Evolutionary conservation across 2,329 filamentous ascomycete species (phyloP).

Genomic region (Penicillium sp.): DNA sequence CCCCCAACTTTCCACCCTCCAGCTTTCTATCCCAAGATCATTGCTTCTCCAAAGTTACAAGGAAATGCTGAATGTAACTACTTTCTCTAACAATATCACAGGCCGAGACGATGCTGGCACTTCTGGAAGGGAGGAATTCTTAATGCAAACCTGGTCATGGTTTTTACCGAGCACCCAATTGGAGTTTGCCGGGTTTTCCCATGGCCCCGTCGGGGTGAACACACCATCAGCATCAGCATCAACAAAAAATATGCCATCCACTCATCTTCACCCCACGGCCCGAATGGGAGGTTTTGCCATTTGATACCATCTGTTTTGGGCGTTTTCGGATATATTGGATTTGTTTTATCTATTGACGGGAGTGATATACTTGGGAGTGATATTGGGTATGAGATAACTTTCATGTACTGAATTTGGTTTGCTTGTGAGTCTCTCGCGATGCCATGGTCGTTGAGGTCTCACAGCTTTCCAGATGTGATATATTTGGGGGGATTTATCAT

Average conservation of each 20-base stretch:
- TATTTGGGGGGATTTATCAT: neutral
- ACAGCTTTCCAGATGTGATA: neutral
- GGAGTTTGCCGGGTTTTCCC: conserved; percentile 19
- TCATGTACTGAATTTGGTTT: neutral
- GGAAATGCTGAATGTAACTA: neutral
- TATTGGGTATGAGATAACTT: neutral
- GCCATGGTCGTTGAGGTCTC: conserved; percentile 1
- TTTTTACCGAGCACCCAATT: conserved; percentile 17
- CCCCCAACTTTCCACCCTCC: neutral
- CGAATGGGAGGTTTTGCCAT: conserved; percentile 23
- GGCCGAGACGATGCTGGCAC: neutral
- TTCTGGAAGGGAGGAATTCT: neutral
- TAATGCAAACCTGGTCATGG: conserved; percentile 16
- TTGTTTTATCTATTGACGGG: neutral
- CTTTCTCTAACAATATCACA: neutral
- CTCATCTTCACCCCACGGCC: conserved; percentile 6
- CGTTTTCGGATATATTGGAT: neutral
- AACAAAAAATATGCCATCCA: too few relatives aligned
- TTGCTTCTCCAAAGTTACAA: neutral
- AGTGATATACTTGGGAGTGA: neutral
- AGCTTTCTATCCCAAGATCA: neutral
- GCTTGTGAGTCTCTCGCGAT: neutral
- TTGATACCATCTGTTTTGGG: neutral
- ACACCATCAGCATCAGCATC: neutral
- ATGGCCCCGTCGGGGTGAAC: conserved; percentile 14